Evolutionary conservation across 2,329 filamentous ascomycete species (phyloP).

Genomic region (Pseudofabraea citricarpa): DNA sequence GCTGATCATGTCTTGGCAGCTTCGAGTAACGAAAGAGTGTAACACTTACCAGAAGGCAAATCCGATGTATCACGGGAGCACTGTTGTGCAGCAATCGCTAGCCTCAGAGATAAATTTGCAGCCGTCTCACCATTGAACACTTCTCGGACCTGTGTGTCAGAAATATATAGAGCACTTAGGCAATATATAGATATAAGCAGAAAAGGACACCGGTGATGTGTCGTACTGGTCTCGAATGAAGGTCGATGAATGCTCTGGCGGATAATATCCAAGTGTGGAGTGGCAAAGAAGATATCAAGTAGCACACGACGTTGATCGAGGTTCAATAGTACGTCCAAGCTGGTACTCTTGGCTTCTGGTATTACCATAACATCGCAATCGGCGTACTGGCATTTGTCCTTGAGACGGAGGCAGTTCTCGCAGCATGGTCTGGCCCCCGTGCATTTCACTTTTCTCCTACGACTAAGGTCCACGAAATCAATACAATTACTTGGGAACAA

Average conservation of each 20-base stretch:
- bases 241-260: background rate
- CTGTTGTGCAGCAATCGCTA: background rate
- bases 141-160: background rate
- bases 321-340: no score
- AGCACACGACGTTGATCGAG: background rate
- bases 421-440: background rate
- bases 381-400: background rate
- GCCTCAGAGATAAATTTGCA: background rate
- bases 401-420: background rate
- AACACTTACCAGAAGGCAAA: background rate
- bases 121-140: background rate
- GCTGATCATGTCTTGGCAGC: no score
- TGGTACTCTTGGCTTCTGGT: no score
- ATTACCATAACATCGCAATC: no score
- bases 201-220: background rate
- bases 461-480: background rate
- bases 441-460: conserved; percentile 1
- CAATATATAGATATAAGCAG: background rate
- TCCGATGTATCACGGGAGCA: background rate
- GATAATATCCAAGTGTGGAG: background rate
- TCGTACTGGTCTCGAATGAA: background rate
- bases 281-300: background rate
- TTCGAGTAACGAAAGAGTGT: no score
- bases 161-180: background rate
- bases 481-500: background rate